These are phyloP conservation scores for Claviceps quebecensis DNA, from an alignment of 2,329 filamentous ascomycete species.

Conservation along the genomic window DNA sequence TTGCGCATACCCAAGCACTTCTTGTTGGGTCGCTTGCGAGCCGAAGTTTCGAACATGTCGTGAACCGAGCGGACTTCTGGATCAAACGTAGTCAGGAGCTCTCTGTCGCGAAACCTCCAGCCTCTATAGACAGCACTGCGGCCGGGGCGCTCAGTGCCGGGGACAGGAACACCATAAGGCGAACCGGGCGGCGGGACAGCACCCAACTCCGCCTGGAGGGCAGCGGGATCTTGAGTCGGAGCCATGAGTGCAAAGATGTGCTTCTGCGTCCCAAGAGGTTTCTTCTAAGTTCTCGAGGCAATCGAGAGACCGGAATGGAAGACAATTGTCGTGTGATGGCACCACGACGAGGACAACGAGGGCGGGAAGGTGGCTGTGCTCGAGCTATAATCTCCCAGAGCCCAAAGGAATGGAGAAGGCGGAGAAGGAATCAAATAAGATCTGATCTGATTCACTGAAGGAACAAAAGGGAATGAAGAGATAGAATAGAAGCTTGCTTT, in stretches of 20 bases:
- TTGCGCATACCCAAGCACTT: conserved; percentile 68
- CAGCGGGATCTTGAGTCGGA: conserved; percentile 18
- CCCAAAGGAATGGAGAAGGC: too few relatives aligned
- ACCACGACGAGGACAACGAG: too few relatives aligned
- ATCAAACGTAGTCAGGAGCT: conserved; percentile 57
- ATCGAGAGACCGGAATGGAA: not conserved
- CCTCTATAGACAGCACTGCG: conserved; percentile 71
- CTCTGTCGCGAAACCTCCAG: conserved; percentile 59
- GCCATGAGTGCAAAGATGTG: conserved; percentile 14
- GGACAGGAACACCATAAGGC: conserved; percentile 66
- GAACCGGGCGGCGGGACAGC: conserved; percentile 55
- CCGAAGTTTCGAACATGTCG: conserved; percentile 64
- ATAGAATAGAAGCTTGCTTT: not conserved
- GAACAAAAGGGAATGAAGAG: not conserved
- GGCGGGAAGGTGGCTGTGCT: too few relatives aligned
- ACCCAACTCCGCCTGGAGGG: conserved; percentile 39
- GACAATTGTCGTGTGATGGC: not conserved
- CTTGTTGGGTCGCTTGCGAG: conserved; percentile 47
- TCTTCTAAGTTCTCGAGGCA: conserved; percentile 3
- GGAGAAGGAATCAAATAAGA: not conserved
- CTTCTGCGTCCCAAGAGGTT: not conserved
- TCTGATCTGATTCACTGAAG: not conserved
- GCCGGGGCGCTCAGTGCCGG: conserved; percentile 58
- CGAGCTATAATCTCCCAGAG: too few relatives aligned
- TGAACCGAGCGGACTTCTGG: conserved; percentile 58